These are phyloP conservation scores for Phellopilus nigrolimitatus DNA, from an alignment of 1,284 basidiomycete species.

Conservation along the genomic window DNA sequence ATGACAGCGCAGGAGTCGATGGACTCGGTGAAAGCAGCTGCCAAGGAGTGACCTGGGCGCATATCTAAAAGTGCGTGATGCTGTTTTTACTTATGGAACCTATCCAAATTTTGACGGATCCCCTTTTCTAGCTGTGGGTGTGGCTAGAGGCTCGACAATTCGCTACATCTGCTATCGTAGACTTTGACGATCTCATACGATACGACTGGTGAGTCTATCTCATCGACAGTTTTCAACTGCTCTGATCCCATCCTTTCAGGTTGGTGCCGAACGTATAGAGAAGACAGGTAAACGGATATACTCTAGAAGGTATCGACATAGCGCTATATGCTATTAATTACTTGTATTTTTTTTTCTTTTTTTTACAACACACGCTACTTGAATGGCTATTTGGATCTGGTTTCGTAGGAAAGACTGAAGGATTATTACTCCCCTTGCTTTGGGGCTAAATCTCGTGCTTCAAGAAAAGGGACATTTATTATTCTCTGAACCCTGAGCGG, in stretches of 20 bases:
- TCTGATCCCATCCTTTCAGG: neutral
- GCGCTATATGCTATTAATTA: neutral
- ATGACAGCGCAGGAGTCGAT: conserved; percentile 79
- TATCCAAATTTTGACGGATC: neutral
- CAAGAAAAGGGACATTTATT: too few relatives aligned
- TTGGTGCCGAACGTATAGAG: conserved; percentile 9
- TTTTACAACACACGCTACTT: neutral
- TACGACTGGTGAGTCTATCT: conserved; percentile 72
- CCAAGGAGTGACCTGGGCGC: conserved; percentile 71
- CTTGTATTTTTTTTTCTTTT: neutral
- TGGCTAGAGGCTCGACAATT: conserved; percentile 87
- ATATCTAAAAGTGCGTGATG: conserved; percentile 69
- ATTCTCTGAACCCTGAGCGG: too few relatives aligned
- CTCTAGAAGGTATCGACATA: neutral
- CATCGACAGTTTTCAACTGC: neutral
- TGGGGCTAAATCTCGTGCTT: too few relatives aligned
- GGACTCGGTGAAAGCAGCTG: conserved; percentile 39
- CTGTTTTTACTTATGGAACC: conserved; percentile 8
- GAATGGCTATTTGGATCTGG: neutral
- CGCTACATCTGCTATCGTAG: conserved; percentile 70
- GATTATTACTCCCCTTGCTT: too few relatives aligned
- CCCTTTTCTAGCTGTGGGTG: conserved; percentile 68
- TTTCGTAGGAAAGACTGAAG: too few relatives aligned
- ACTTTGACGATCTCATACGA: conserved; percentile 74
- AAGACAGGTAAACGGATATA: neutral